Evolutionary conservation across 228 moss, liverwort and hornwort genomes (phyloP), one percentile per base, ranked within the genome.

Genomic region (Sphagnum fallax): DNA sequence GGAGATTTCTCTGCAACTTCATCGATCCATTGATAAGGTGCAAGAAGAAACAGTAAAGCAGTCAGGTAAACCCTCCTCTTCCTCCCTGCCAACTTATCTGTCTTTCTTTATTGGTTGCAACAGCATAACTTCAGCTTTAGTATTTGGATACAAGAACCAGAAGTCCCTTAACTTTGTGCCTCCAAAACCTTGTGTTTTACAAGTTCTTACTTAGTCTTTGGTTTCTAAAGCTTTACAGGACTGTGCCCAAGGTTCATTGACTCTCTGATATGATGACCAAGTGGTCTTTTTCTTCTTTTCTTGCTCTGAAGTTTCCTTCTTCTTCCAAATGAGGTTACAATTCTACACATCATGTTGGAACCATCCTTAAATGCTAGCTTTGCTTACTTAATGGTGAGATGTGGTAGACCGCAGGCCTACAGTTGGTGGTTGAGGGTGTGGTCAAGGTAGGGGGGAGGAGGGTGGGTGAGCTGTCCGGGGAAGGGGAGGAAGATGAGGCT

Each of bases 41-140:
- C 95, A 92, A 71, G 95, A 95, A 76, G 95, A 92, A 53, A 86
- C 92, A 6, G 86, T 91, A 50, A 91, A 91, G 78, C 84, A 92
- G 51, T 90, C 90, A 74, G 95, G 92, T 92, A 63, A 49, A 50
- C n/a, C 11, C 10, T 11, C 14, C 53, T 58, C 8, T 0, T 47
- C 53, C 8, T n/a, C 48, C 18, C 32, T 3, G 32, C 32, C 2
- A 60, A 10, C 9, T 8, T 15, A 60, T 6, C 10, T 13, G 8
- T 61, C 15, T 47, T 65, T 47, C 10, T 65, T 10, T 3, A 18
- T 48, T 65, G 5, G 50, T 10, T 16, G 11, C 16, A 15, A 4
- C 6, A 51, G 11, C 49, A n/a, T 50, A 11, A 13, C 32, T 5
- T 7, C 16, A 51, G 8, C 51, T 58, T 58, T 59, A 11, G 5